Evolutionary conservation across 331 rosid genomes (phyloP), one percentile per base, ranked within the genome.

Genomic region (Prunus yedoensis): DNA sequence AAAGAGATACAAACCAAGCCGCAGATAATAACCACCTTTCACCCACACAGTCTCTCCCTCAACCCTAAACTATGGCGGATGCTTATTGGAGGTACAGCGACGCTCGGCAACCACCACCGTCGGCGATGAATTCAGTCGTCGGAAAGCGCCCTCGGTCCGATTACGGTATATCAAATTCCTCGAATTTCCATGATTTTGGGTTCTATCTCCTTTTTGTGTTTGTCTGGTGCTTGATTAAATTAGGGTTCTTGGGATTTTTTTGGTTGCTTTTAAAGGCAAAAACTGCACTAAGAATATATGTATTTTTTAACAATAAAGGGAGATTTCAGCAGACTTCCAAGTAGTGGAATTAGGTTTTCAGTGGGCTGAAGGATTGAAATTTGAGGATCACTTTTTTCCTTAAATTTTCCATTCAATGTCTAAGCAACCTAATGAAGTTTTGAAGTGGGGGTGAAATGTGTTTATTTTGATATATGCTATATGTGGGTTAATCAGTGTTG

Each of bases 11-110:
- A 57, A 57, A 21, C 30, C 30, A 57, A 57, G 62, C 62, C 13
- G 41, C 38, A 46, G 51, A 46, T 4, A 7, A 14, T 25, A 15
- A 59, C 41, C 17, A 16, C 10, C 9, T 18, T 17, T 15, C 18
- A 17, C 57, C n/a, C 57, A 14, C 10, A 35, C 10, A 17, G 7
- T 15, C 20, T 17, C 57, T 4, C 57, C 5, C 57, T 15, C 38
- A 59, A 25, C 17, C 17, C 35, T 13, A 13, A 32, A 45, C n/a
- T 73, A 93, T 93, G 98, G 90, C 97, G 58, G 96, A 93, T 80
- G 88, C 87, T 57, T 91, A 91, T 45, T 91, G 98, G 98, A 88
- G 97, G 89, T 93, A 93, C 84, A 74, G 86, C 82, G 97, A 93
- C 10, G 51, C 96, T 14, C 92, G 91, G 58, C 90, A 86, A 66